Evolutionary conservation across 2,329 filamentous ascomycete species (phyloP), one percentile per base, ranked within the genome.

Genomic region (Colletotrichum filicis): DNA sequence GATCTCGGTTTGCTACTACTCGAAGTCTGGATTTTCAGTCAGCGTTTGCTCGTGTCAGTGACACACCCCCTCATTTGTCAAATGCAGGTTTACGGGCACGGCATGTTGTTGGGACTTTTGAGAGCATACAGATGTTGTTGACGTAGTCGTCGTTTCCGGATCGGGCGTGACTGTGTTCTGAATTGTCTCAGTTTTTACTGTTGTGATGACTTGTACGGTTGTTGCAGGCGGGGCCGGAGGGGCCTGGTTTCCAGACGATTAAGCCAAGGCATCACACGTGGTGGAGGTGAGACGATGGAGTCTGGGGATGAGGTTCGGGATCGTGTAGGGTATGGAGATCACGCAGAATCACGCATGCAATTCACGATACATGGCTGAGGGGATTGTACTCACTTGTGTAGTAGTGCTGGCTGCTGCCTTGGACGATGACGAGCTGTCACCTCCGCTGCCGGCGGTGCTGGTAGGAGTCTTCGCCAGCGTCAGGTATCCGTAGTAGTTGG

Each of bases 401-500:
- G 81, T 58, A 67, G 74, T 66, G 1, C 75, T 49, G 11, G 71
- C 68, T 66, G 77, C 74, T 61, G 75, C 28, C 24, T 55, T 57
- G 22, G 70, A 63, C 37, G 79, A 71, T 24, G 74, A 71, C 24
- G 74, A 73, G 56, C 63, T 73, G 63, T 19, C 75, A 42, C 62
- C 37, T 32, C 58, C 59, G 30, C 70, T 49, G 19, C 57, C 68
- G 6, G 71, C 71, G 8, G 92, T 94, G 52, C 92, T 92, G 5
- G 89, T 89, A 3, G 92, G 88, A 16, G 83, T 70, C 35, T 83
- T 84, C 66, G 79, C 80, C 16, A 93, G 81, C 28, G 85, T 77
- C 67, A 95, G 86, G 79, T 96, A 96, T 62, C 91, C 92, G 77
- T 85, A 96, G 4, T 91, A 78, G 59, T 60, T 71, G 26, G 74